These are phyloP conservation scores for Trichoderma sp. DNA, from an alignment of 2,329 filamentous ascomycete genomes.

Conservation along the genomic window DNA sequence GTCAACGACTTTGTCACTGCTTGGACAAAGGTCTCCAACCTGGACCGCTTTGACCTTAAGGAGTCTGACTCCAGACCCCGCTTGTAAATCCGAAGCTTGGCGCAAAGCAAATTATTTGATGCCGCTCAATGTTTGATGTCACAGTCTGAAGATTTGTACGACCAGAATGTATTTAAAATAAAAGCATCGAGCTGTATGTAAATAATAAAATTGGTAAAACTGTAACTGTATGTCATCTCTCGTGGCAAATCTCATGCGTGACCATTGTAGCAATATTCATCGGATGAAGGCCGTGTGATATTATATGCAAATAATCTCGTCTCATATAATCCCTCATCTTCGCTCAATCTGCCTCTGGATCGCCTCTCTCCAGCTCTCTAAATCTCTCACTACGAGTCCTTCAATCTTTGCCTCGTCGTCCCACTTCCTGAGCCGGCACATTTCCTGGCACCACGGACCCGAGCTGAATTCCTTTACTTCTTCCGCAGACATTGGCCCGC, in stretches of 20 bases:
- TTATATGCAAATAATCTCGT: too few species aligned
- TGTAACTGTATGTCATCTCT: too few species aligned
- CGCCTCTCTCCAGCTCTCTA: background rate
- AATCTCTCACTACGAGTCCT: background rate
- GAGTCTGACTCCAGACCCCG: slow-evolving; percentile 21
- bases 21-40: slow-evolving; percentile 73
- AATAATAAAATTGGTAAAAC: background rate
- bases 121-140: background rate
- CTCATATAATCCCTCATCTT: background rate
- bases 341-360: background rate
- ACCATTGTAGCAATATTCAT: too few species aligned
- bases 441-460: background rate
- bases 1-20: slow-evolving; percentile 68
- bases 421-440: slow-evolving; percentile 1
- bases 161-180: slow-evolving; percentile 9
- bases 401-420: background rate
- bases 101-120: background rate
- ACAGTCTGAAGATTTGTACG: background rate
- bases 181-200: background rate
- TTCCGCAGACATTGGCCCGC: background rate
- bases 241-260: too few species aligned
- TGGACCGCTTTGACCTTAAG: slow-evolving; percentile 66
- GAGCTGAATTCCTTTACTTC: background rate
- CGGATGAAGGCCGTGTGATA: too few species aligned
- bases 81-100: background rate